A percentile compares a stretch with the other conserved stretches of the same genome.
Evolutionary conservation across 23 red algal species (phyloP).

Genomic region (Pyropia haitanensis): DNA sequence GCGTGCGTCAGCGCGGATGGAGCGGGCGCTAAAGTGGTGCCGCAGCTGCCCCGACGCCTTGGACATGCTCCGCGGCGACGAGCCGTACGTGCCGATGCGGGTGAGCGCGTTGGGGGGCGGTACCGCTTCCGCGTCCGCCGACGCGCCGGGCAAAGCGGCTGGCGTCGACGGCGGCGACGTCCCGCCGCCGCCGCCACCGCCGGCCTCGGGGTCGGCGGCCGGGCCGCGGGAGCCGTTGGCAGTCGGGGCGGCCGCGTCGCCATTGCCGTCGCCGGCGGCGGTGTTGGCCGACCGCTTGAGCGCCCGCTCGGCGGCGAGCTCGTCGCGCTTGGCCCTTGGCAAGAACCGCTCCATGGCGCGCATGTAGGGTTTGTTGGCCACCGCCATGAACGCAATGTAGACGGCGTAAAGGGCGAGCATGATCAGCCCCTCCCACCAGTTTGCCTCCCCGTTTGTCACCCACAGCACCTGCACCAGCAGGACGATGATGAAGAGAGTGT

Average conservation of each 20-base stretch:
- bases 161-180: too few relatives aligned
- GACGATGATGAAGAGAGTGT: conserved; percentile 26
- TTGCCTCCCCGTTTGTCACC: conserved; percentile 11
- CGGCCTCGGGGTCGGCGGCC: neutral
- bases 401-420: conserved; percentile 27
- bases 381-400: conserved; percentile 60
- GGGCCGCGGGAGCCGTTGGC: neutral
- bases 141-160: too few relatives aligned
- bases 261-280: neutral
- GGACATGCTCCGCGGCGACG: too few relatives aligned
- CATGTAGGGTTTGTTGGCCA: conserved; percentile 61
- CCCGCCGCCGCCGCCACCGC: neutral
- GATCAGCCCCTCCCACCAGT: conserved; percentile 63
- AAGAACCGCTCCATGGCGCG: conserved; percentile 7
- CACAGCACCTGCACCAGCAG: conserved; percentile 25
- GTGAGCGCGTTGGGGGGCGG: too few relatives aligned
- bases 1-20: too few relatives aligned
- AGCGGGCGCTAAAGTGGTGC: too few relatives aligned
- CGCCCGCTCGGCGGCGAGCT: neutral
- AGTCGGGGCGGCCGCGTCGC: neutral
- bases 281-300: conserved; percentile 7
- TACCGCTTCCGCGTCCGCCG: too few relatives aligned
- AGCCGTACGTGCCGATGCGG: too few relatives aligned
- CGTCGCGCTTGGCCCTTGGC: neutral
- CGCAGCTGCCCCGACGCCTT: too few relatives aligned